A percentile compares a stretch with the other conserved stretches of the same genome.
These are phyloP conservation scores for Bacidia gigantensis DNA, from an alignment of 495 filamentous ascomycete species.

Conservation along the genomic window DNA sequence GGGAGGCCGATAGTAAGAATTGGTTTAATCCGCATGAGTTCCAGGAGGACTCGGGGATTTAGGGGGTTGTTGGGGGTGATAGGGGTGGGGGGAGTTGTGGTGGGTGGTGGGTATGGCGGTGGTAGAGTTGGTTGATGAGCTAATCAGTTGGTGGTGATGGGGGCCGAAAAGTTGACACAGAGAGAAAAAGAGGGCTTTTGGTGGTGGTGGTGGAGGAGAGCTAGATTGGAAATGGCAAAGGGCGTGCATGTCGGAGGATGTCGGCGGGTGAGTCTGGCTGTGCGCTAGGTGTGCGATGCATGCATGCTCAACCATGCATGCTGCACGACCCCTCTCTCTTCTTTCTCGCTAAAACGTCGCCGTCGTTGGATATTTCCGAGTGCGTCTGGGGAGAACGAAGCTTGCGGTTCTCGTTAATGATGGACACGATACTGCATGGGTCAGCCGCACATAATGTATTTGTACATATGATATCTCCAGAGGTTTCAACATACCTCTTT, in stretches of 20 bases:
- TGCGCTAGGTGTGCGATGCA: not conserved
- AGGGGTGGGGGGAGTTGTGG: not conserved
- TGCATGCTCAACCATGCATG: not conserved
- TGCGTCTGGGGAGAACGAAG: too few relatives aligned
- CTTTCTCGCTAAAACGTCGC: too few relatives aligned
- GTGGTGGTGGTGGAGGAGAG: not conserved
- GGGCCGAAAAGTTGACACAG: too few relatives aligned
- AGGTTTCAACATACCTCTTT: too few relatives aligned
- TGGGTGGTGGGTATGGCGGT: not conserved
- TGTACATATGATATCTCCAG: too few relatives aligned
- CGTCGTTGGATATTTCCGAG: too few relatives aligned
- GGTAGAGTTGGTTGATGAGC: not conserved
- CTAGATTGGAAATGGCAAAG: not conserved
- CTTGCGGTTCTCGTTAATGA: too few relatives aligned
- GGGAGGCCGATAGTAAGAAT: constrained; percentile 7
- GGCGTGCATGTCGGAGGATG: too few relatives aligned
- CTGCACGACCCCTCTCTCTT: not conserved
- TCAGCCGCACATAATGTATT: too few relatives aligned
- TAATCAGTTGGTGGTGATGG: too few relatives aligned
- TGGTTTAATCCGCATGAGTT: constrained; percentile 12
- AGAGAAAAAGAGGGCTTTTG: not conserved
- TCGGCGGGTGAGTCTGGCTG: not conserved
- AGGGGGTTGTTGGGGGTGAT: not conserved
- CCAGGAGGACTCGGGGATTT: constrained; percentile 10
- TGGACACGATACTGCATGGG: too few relatives aligned